A percentile compares a stretch with the other conserved stretches of the same genome.
These are phyloP conservation scores for Berkeleyomyces basicola DNA, from an alignment of 2,329 filamentous ascomycete species.

Conservation along the genomic window DNA sequence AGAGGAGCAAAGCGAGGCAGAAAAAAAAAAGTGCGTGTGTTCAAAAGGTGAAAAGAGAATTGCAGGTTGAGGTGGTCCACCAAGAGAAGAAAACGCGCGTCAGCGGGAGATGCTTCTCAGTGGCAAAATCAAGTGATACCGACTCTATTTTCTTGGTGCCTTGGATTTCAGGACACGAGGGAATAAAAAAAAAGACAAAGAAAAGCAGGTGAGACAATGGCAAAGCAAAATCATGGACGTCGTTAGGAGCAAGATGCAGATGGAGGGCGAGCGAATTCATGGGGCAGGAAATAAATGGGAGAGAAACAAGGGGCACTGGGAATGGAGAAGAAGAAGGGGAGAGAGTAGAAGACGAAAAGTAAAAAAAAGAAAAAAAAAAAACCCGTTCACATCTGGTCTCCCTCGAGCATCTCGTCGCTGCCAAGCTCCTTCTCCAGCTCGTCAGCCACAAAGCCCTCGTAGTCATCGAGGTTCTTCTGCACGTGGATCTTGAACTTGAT, in stretches of 20 bases:
- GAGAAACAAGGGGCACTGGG: background rate
- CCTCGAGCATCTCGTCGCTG: conserved; percentile 37
- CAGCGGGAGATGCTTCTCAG: background rate
- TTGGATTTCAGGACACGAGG: conserved; percentile 1
- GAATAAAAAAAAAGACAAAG: background rate
- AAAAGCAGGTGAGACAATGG: background rate
- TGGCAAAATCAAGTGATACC: background rate
- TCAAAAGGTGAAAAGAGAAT: background rate
- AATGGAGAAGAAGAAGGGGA: background rate
- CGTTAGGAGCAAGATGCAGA: conserved; percentile 10
- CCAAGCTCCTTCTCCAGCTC: conserved; percentile 77
- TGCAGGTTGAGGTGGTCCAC: background rate
- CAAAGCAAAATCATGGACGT: conserved; percentile 6
- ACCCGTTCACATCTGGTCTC: conserved; percentile 23
- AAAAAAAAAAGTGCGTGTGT: background rate
- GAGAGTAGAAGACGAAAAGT: background rate
- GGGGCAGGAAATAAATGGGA: conserved; percentile 16
- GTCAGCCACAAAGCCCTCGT: conserved; percentile 82
- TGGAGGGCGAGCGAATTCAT: background rate
- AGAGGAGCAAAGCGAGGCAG: background rate
- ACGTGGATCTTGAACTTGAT: conserved; percentile 98
- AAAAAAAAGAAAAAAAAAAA: background rate
- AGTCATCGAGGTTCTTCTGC: conserved; percentile 82
- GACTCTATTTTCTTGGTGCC: background rate
- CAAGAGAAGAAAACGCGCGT: background rate